Percentiles rank a stretch among this genome's conserved stretches.
Conservation (phyloP, 2,329 filamentous ascomycete genomes). For the Arthrobotrys pseudoclavata region DNA sequence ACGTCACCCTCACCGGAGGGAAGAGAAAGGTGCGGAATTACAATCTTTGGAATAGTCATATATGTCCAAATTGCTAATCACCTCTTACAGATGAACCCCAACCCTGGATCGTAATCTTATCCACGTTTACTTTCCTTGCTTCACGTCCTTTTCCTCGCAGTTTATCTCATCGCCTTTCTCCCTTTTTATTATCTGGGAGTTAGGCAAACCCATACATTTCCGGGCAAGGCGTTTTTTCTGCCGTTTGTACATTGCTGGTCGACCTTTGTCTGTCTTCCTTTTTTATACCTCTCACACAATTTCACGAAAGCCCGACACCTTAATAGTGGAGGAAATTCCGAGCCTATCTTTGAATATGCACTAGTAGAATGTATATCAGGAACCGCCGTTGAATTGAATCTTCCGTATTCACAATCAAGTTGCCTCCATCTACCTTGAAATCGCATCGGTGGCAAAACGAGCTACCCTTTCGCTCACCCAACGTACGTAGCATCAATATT, state of each 20-base stretch:
- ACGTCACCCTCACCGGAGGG: constrained; percentile 95
- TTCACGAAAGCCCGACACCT: constrained; percentile 43
- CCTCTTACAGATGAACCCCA: constrained; percentile 81
- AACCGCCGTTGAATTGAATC: constrained; percentile 51
- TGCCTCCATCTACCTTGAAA: not conserved
- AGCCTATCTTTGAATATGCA: constrained; percentile 47
- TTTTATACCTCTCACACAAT: constrained; percentile 58
- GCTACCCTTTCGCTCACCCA: not conserved
- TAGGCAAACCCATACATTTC: constrained; percentile 40
- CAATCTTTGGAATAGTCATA: not conserved
- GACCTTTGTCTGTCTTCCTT: constrained; percentile 48
- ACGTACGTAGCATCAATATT: not conserved
- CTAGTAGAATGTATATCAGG: constrained; percentile 56
- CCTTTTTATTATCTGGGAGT: constrained; percentile 21
- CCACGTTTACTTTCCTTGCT: constrained; percentile 32
- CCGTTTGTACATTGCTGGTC: constrained; percentile 57
- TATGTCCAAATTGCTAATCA: constrained; percentile 45
- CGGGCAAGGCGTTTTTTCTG: constrained; percentile 59
- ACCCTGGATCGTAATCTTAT: constrained; percentile 71
- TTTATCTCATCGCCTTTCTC: constrained; percentile 31
- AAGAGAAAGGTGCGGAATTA: constrained; percentile 87
- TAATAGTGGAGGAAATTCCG: constrained; percentile 52
- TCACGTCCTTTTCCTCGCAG: constrained; percentile 21
- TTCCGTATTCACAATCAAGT: constrained; percentile 10
- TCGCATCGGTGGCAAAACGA: not conserved